These are phyloP conservation scores for Zizania palustris DNA, from an alignment of 202 grass and related monocot genomes.

Conservation along the genomic window DNA sequence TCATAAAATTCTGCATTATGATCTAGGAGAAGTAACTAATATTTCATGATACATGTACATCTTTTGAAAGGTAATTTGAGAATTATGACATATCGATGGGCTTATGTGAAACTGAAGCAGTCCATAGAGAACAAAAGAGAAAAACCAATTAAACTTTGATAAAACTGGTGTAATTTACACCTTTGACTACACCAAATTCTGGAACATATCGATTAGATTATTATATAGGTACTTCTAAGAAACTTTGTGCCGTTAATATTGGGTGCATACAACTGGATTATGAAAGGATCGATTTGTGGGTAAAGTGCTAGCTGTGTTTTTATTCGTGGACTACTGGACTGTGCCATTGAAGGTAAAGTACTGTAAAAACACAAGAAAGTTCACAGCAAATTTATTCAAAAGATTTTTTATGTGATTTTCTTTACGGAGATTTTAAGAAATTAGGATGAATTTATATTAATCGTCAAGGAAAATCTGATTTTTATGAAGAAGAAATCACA, in stretches of 20 bases:
- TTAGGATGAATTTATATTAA: slow-evolving; percentile 12
- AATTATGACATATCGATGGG: neutral
- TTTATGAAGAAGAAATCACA: slow-evolving; percentile 30
- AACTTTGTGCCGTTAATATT: neutral
- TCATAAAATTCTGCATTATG: neutral
- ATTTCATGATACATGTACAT: neutral
- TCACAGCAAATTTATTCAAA: neutral
- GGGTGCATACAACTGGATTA: slow-evolving; percentile 9
- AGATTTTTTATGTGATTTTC: too few species aligned
- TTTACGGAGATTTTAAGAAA: neutral
- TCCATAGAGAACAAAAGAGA: slow-evolving; percentile 32
- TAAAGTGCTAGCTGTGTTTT: slow-evolving; percentile 15
- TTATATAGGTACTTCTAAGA: neutral
- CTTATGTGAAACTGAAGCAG: slow-evolving; percentile 20
- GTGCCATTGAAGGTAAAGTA: slow-evolving; percentile 9
- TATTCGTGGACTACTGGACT: slow-evolving; percentile 15
- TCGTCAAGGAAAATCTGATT: slow-evolving; percentile 7
- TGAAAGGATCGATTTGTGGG: slow-evolving; percentile 4
- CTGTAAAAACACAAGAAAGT: slow-evolving; percentile 1
- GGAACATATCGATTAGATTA: slow-evolving; percentile 18
- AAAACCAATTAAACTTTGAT: slow-evolving; percentile 18
- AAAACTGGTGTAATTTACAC: neutral
- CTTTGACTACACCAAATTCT: slow-evolving; percentile 14
- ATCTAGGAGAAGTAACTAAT: neutral
- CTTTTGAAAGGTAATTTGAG: neutral